These are phyloP conservation scores for Cytospora mali DNA, from an alignment of 2,329 filamentous ascomycete species.

Conservation along the genomic window DNA sequence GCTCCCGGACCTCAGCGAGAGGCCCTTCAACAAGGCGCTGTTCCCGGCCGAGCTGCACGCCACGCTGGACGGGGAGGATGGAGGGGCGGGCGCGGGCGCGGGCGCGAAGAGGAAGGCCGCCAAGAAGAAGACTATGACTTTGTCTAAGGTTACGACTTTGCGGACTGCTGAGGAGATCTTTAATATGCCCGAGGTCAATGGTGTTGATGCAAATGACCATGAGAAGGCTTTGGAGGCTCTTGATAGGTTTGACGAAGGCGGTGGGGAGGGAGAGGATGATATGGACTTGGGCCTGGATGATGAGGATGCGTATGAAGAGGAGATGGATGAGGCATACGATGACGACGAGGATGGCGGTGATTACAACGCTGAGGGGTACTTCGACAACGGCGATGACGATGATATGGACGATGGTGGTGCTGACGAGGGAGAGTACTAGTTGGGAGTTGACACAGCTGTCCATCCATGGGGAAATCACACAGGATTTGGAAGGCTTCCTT, in stretches of 20 bases:
- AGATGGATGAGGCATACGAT: conserved; percentile 49
- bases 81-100: conserved; percentile 32
- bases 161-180: conserved; percentile 56
- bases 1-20: conserved; percentile 55
- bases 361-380: conserved; percentile 64
- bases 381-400: conserved; percentile 59
- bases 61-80: conserved; percentile 54
- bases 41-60: conserved; percentile 60
- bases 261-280: conserved; percentile 40
- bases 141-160: conserved; percentile 51
- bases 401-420: conserved; percentile 51
- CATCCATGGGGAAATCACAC: not conserved
- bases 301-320: conserved; percentile 53
- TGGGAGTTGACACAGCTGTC: not conserved
- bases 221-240: conserved; percentile 48
- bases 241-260: conserved; percentile 45
- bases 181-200: conserved; percentile 40
- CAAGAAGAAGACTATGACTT: conserved; percentile 50
- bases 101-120: conserved; percentile 37
- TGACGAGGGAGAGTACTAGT: conserved; percentile 33
- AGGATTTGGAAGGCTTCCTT: not conserved
- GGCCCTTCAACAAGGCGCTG: conserved; percentile 51
- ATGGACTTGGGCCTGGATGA: conserved; percentile 46
- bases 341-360: conserved; percentile 60
- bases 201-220: conserved; percentile 33